Evolutionary conservation across 495 filamentous ascomycete species (phyloP).

Genomic region (Baudoinia panamericana): DNA sequence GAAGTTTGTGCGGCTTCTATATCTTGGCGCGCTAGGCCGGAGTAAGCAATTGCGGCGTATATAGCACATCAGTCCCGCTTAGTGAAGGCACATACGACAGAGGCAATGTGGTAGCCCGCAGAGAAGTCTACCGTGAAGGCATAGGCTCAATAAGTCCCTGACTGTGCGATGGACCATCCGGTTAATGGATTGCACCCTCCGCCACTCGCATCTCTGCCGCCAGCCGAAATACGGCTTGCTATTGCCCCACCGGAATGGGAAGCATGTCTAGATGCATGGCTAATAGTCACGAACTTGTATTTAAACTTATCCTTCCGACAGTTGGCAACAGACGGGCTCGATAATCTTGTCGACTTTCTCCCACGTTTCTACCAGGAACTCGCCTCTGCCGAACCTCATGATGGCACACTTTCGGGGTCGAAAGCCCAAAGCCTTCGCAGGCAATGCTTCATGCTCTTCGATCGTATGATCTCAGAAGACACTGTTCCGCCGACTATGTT

Average conservation of each 20-base stretch:
- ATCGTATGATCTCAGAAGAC: constrained; percentile 34
- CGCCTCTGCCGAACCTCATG: constrained; percentile 17
- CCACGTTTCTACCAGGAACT: constrained; percentile 45
- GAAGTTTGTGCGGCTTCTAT: constrained; percentile 5
- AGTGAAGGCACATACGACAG: background rate
- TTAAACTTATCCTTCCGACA: constrained; percentile 43
- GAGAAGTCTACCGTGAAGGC: too few species aligned
- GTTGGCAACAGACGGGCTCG: constrained; percentile 41
- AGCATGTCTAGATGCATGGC: constrained; percentile 65
- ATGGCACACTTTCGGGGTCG: constrained; percentile 32
- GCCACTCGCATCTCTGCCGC: constrained; percentile 61
- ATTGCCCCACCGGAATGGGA: constrained; percentile 63
- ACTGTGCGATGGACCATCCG: too few species aligned
- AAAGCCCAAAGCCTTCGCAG: constrained; percentile 45
- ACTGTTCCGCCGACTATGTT: constrained; percentile 35
- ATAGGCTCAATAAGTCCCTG: too few species aligned
- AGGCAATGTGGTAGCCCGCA: too few species aligned
- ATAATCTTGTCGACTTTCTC: constrained; percentile 45
- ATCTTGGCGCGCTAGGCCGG: constrained; percentile 11
- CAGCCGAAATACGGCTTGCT: constrained; percentile 48
- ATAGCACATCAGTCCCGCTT: background rate
- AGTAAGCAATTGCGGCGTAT: background rate
- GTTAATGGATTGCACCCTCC: constrained; percentile 40
- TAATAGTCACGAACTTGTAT: constrained; percentile 47
- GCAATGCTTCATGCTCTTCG: constrained; percentile 46